Evolutionary conservation across 768 basidiomycete genomes (phyloP).

Genomic region (Suillus paluster): DNA sequence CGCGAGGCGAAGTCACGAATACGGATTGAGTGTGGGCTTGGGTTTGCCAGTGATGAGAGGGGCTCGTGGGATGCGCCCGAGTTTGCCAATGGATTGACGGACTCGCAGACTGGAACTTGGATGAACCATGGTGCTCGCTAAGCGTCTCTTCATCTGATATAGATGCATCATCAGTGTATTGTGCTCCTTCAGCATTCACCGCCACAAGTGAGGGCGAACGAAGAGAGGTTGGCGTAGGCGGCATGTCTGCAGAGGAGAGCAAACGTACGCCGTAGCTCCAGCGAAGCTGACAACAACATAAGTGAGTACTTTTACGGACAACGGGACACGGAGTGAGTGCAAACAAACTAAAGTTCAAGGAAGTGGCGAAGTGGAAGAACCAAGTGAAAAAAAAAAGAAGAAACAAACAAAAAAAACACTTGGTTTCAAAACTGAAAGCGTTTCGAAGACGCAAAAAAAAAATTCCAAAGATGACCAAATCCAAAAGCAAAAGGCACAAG

Average conservation of each 20-base stretch:
- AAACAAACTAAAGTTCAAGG: not conserved
- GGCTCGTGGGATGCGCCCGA: not conserved
- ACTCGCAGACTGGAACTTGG: not conserved
- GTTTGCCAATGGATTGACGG: too few relatives aligned
- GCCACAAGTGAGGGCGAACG: not conserved
- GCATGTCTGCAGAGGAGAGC: slow-evolving; percentile 69
- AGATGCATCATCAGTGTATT: not conserved
- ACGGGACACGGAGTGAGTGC: not conserved
- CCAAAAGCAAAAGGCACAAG: not conserved
- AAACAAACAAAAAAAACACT: too few relatives aligned
- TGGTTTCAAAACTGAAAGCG: not conserved
- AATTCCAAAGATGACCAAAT: not conserved
- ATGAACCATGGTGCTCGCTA: not conserved
- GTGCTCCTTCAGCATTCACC: not conserved
- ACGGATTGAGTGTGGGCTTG: not conserved
- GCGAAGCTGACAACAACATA: slow-evolving; percentile 57
- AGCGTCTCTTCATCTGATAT: slow-evolving; percentile 18
- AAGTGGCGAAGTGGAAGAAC: not conserved
- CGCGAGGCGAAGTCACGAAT: not conserved
- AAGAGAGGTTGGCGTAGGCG: slow-evolving; percentile 23
- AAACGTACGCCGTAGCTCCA: slow-evolving; percentile 94
- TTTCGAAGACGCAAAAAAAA: not conserved
- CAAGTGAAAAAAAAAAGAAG: not conserved
- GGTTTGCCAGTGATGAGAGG: not conserved
- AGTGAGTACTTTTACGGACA: not conserved